Evolutionary conservation across 75 land plant species (phyloP), one percentile per base, ranked within the genome.

Genomic region (Ceratopteris richardii): DNA sequence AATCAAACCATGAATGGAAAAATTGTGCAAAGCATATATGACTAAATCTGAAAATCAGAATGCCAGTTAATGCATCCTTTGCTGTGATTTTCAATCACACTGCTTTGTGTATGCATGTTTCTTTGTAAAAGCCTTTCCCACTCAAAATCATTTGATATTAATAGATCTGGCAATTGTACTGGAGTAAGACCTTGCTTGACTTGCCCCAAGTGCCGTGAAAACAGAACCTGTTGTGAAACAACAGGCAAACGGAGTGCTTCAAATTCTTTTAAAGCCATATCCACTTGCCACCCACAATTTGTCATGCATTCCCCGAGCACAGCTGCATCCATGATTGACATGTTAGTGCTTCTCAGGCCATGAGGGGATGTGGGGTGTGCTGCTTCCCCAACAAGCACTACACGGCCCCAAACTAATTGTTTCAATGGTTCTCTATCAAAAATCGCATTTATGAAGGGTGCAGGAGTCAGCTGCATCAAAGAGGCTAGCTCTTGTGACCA

Each of bases 301-400:
- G 71, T 79, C 19, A 89, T 52, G 58, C 80, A 80, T 11, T 69
- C 56, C 3, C 84, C 95, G 33, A 89, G 58, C 46, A 64, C 68
- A 1, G 27, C 74, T 54, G 95, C 95, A 68, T 89, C 95, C n/a
- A 73, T 51, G 37, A 89, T 66, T 16, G 95, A 82, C 95, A 89
- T 89, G 71, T 89, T 89, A 25, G 95, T 89, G 78, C 95, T 89
- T 54, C 95, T 74, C 56, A 77, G 44, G 9, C 85, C 85, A 48
- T 88, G 94, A 48, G 94, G 94, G 2, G 94, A 68, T 9, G 94
- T 88, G 4, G 94, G 94, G 25, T 85, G 95, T 21, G 89, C 95
- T 31, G 95, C 95, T 37, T 89, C 95, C 30, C 89, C 95, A 0
- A 89, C 69, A 59, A 89, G 60, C 10, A 80, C 89, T 40, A 89